Conservation (phyloP, 2,329 filamentous ascomycete species). For the Aschersonia sp. region DNA sequence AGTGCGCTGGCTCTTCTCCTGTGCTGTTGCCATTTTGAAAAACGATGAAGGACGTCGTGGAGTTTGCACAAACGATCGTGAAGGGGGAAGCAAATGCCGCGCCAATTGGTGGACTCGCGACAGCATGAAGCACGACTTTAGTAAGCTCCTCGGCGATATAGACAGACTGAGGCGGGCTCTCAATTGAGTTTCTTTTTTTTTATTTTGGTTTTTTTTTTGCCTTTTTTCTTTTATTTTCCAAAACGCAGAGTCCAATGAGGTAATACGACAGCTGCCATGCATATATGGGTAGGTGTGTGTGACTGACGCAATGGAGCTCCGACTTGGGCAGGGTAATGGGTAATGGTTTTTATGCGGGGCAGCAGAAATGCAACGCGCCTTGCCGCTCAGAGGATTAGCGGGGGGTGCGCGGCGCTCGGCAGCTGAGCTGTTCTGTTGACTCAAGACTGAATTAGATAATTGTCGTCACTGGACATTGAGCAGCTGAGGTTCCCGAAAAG, state of each 20-base stretch:
- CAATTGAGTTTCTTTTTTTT: not conserved
- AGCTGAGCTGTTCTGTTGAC: too few species aligned
- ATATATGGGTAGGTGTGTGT: not conserved
- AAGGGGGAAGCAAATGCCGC: constrained; percentile 41
- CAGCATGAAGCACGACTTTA: constrained; percentile 44
- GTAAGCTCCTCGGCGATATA: not conserved
- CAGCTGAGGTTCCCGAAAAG: too few species aligned
- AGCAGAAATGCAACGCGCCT: too few species aligned
- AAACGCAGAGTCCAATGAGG: too few species aligned
- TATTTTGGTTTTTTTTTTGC: not conserved
- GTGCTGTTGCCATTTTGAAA: constrained; percentile 24
- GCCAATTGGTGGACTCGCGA: constrained; percentile 58
- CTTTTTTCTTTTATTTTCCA: not conserved
- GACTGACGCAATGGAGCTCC: not conserved
- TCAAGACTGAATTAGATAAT: too few species aligned
- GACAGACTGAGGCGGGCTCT: not conserved
- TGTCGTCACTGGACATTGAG: too few species aligned
- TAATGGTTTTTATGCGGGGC: too few species aligned
- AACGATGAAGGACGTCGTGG: constrained; percentile 8
- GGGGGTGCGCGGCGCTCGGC: too few species aligned
- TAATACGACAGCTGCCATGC: not conserved
- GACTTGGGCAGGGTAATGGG: too few species aligned
- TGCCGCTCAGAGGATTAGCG: too few species aligned
- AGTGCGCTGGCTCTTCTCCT: constrained; percentile 42
- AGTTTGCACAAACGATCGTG: constrained; percentile 16